A percentile compares a stretch with the other conserved stretches of the same genome.
Conservation (phyloP, 495 filamentous ascomycete genomes). For the Aspergillus cristatus region DNA sequence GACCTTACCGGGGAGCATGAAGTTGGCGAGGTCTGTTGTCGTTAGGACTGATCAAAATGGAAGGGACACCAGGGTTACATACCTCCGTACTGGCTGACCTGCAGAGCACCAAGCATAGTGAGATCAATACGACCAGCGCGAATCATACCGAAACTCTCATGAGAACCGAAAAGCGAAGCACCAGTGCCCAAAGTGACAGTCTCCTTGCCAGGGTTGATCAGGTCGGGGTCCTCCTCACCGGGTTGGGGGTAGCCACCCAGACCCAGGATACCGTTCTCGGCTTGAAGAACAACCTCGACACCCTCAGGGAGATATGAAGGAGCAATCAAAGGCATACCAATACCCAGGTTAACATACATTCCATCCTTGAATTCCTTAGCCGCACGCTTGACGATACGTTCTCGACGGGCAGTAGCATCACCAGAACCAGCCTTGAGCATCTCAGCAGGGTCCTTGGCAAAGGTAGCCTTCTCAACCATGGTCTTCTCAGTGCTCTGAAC, state of each 20-base stretch:
- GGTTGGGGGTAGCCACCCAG: conserved; percentile 73
- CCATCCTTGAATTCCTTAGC: conserved; percentile 91
- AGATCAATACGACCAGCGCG: conserved; percentile 78
- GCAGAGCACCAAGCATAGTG: conserved; percentile 85
- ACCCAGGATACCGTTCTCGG: conserved; percentile 85
- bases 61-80: conserved; percentile 18
- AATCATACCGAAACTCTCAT: conserved; percentile 93
- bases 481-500: conserved; percentile 65
- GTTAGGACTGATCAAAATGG: background rate
- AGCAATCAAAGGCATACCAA: conserved; percentile 86
- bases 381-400: conserved; percentile 73
- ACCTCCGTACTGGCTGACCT: conserved; percentile 71
- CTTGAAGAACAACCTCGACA: conserved; percentile 76
- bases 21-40: conserved; percentile 30
- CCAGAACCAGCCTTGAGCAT: conserved; percentile 49
- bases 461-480: conserved; percentile 76
- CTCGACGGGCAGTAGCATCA: conserved; percentile 62
- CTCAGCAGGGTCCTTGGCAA: conserved; percentile 52
- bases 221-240: conserved; percentile 74
- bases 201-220: conserved; percentile 92
- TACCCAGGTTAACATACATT: conserved; percentile 89
- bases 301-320: conserved; percentile 68
- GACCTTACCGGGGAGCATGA: conserved; percentile 82
- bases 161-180: conserved; percentile 70
- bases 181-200: conserved; percentile 75